phyloP scores from a whole-genome alignment of 2,329 filamentous ascomycete genomes.

The Aspergillus brasiliensis region DNA sequence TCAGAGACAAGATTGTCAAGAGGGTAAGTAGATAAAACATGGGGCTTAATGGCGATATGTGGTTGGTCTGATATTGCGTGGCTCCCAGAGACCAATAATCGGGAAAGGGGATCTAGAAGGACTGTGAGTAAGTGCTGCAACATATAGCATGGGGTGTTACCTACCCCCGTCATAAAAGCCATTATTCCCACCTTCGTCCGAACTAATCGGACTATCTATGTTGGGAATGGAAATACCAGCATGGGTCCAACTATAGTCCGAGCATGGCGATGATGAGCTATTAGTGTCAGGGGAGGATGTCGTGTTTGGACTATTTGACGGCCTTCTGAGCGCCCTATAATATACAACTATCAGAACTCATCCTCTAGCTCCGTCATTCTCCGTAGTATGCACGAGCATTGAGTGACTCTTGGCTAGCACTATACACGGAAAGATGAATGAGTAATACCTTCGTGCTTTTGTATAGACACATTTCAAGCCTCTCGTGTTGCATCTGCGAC shows the following conservation, averaged over 20 bases:
- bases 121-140: neutral
- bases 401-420: neutral
- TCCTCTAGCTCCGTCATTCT: neutral
- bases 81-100: neutral
- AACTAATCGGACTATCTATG: neutral
- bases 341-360: neutral
- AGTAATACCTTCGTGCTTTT: neutral
- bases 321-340: neutral
- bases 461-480: neutral
- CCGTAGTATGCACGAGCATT: neutral
- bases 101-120: neutral
- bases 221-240: neutral
- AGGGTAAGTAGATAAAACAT: neutral
- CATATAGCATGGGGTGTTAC: neutral
- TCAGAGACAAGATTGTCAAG: neutral
- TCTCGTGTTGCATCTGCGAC: neutral
- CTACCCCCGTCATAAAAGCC: neutral
- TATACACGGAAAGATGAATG: neutral
- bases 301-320: neutral
- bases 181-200: neutral
- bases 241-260: neutral
- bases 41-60: neutral
- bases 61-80: neutral
- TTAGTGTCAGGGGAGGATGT: neutral
- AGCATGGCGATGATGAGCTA: neutral